Evolutionary conservation across 1,284 basidiomycete genomes (phyloP), one percentile per base, ranked within the genome.

Genomic region (Peniophora sp.): DNA sequence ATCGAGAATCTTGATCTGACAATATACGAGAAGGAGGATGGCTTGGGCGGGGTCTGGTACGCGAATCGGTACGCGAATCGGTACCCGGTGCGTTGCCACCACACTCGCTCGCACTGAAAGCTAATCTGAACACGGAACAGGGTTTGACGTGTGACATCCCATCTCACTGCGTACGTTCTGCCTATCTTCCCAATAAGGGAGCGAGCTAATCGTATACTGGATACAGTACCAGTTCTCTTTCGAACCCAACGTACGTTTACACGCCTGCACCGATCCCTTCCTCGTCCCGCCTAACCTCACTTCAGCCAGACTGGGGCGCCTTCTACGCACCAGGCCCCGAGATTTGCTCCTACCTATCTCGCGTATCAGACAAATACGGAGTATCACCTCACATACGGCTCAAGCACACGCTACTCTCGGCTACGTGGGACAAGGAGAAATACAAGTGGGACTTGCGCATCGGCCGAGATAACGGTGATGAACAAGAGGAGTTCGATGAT

Each of bases 41-140:
- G 75, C 1, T 65, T 85, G 17, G 82, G 81, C 12, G 82, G 82
- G 2, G 75, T 79, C 1, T 84, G 81, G 81, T 69, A 60, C 55
- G 59, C 63, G 34, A 59, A 32, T 63, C 44, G 81, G 81, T 69
- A 60, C 55, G 59, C 63, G 34, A 59, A 32, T 63, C 44, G 49
- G 43, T 72, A 72, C 50, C 69, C 71, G 17, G 60, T 63, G 44
- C 50, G 44, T 11, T 10, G 20, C 44, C 10, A 20, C 22, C n/a
- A 9, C 22, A 9, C 23, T 8, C 14, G 8, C 16, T 17, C 17
- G 12, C 27, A 8, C 5, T 12, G n/a, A 14, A n/a, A n/a, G n/a
- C 27, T 3, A 22, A 24, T 3, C 45, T n/a, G 16, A 16, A 32
- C n/a, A 36, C 22, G 6, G 12, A 55, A 71, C 17, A 71, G 79